Evolutionary conservation across 2,329 filamentous ascomycete genomes (phyloP).

Genomic region (Neofusicoccum cordaticola): DNA sequence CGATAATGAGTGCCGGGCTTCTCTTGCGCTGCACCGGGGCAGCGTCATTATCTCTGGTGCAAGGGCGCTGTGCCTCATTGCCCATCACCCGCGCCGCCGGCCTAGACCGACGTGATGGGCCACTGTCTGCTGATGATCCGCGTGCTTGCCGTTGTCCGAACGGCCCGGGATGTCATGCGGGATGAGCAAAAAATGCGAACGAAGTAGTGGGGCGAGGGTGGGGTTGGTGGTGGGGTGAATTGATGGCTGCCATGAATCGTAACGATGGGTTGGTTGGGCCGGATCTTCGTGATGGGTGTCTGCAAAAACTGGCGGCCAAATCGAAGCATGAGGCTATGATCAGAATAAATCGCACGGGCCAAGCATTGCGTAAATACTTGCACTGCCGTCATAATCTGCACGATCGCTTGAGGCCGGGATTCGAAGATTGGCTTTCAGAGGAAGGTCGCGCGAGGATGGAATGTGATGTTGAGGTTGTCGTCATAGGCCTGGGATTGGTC

Average conservation of each 20-base stretch:
- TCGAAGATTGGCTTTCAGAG: background rate
- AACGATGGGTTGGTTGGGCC: background rate
- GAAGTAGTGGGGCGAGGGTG: background rate
- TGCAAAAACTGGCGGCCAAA: background rate
- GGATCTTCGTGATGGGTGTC: background rate
- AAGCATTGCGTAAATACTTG: background rate
- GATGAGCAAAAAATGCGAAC: background rate
- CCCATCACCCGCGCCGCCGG: background rate
- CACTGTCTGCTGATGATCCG: background rate
- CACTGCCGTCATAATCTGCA: background rate
- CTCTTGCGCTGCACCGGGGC: background rate
- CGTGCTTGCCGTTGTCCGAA: background rate
- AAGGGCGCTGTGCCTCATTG: background rate
- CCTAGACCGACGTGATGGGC: background rate
- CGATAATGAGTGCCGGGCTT: background rate
- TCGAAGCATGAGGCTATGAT: background rate
- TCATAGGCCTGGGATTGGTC: slow-evolving; percentile 1
- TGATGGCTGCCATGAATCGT: slow-evolving; percentile 4
- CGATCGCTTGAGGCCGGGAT: background rate
- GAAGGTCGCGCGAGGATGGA: background rate
- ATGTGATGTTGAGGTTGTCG: background rate
- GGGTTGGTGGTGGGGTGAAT: slow-evolving; percentile 6
- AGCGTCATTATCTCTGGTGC: background rate
- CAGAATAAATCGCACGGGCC: background rate
- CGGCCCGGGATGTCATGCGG: background rate